Conservation (phyloP, 208 protist species). For the Acanthamoeba quina region DNA sequence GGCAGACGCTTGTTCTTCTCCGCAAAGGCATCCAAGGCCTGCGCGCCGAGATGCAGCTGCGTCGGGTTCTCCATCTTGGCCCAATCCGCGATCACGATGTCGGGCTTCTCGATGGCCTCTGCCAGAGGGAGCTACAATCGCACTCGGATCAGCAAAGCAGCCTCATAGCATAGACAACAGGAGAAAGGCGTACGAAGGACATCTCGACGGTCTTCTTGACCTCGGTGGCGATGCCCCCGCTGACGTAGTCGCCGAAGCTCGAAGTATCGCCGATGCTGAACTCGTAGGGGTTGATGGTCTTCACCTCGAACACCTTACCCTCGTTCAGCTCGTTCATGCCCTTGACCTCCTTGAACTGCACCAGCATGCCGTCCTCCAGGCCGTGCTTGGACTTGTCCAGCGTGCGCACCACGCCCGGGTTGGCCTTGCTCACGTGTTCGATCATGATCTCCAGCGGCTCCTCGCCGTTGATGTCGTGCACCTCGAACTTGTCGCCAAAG, state of each 20-base stretch:
- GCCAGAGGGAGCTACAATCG: constrained; percentile 13
- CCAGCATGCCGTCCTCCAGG: constrained; percentile 89
- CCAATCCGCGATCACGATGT: constrained; percentile 85
- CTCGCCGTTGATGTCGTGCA: constrained; percentile 91
- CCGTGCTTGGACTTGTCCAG: constrained; percentile 88
- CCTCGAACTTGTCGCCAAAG: constrained; percentile 90
- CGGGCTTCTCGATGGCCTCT: constrained; percentile 39
- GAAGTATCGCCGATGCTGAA: constrained; percentile 87
- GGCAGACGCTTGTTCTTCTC: constrained; percentile 68
- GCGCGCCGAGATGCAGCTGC: constrained; percentile 75
- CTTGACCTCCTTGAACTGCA: constrained; percentile 89
- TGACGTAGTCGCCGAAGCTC: constrained; percentile 74
- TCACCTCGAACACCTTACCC: constrained; percentile 40
- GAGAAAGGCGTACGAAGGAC: constrained; percentile 77
- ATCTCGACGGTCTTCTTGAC: constrained; percentile 83
- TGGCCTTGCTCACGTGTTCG: constrained; percentile 78
- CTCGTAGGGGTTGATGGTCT: constrained; percentile 78
- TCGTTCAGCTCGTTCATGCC: constrained; percentile 83
- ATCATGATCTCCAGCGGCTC: constrained; percentile 81
- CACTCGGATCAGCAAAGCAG: neutral
- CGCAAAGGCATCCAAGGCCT: constrained; percentile 32
- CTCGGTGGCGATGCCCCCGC: constrained; percentile 85
- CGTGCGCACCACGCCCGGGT: constrained; percentile 87
- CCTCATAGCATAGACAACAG: neutral
- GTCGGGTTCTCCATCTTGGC: constrained; percentile 85